phyloP scores from a whole-genome alignment of 2,329 filamentous ascomycete species.

The Verticillium isaacii region DNA sequence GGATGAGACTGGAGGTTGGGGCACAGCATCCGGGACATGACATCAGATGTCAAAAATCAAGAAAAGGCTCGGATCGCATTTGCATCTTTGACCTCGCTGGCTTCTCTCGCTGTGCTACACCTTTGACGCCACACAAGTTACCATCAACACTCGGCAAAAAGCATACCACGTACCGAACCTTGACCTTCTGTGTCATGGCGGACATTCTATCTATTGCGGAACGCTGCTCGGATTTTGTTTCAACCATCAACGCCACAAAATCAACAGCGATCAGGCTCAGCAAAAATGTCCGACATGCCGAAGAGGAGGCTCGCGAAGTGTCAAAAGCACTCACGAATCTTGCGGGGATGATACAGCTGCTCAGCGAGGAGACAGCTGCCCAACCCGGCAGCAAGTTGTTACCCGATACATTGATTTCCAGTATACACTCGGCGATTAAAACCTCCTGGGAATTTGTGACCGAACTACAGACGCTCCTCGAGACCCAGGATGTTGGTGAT shows the following conservation, averaged over 20 bases:
- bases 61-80: no score
- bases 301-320: not conserved
- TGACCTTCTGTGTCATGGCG: not conserved
- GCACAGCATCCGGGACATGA: no score
- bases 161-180: no score
- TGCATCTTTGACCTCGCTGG: no score
- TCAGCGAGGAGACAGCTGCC: not conserved
- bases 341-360: not conserved
- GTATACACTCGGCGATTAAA: not conserved
- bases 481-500: not conserved
- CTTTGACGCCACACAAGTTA: no score
- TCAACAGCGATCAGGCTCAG: not conserved
- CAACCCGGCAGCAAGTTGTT: not conserved
- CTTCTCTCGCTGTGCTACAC: no score
- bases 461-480: not conserved
- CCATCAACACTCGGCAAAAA: no score
- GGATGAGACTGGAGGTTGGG: no score
- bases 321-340: not conserved
- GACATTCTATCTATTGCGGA: not conserved
- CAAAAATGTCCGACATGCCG: not conserved
- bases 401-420: not conserved
- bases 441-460: not conserved
- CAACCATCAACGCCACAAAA: not conserved
- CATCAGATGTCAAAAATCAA: no score
- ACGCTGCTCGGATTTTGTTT: not conserved